Conservation (phyloP, 1,284 basidiomycete genomes). For the Sanguinoderma infundibulare region DNA sequence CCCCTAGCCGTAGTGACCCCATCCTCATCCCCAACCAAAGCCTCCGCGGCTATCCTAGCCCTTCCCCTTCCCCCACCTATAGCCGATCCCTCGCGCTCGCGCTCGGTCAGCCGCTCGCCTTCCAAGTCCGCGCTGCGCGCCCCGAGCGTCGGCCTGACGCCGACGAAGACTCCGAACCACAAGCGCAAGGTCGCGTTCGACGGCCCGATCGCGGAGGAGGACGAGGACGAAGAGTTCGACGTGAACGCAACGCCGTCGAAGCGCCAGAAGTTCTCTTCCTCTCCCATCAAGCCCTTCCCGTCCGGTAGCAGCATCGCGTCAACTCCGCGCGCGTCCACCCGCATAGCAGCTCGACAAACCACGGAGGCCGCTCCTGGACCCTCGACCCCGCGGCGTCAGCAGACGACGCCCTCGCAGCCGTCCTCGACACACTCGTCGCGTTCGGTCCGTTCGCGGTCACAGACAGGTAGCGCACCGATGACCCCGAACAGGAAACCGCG, state of each 20-base stretch:
- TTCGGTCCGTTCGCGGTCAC: constrained; percentile 4
- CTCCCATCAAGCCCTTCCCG: constrained; percentile 15
- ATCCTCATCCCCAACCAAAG: background rate
- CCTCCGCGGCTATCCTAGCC: background rate
- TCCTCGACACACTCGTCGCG: constrained; percentile 21
- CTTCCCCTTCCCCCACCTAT: constrained; percentile 2
- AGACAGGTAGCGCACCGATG: constrained; percentile 7
- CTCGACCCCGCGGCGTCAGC: constrained; percentile 27
- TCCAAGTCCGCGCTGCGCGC: constrained; percentile 30
- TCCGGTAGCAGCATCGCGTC: background rate
- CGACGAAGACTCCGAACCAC: constrained; percentile 32
- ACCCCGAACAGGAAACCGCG: constrained; percentile 8
- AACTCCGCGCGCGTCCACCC: constrained; percentile 18
- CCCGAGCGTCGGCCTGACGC: constrained; percentile 22
- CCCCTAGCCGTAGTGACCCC: background rate
- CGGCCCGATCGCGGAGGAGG: constrained; percentile 24
- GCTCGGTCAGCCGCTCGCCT: constrained; percentile 19
- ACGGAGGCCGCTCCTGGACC: constrained; percentile 15
- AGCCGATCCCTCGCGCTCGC: too few species aligned
- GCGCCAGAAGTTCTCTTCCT: constrained; percentile 26
- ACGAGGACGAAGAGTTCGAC: constrained; percentile 25
- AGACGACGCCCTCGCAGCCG: constrained; percentile 15
- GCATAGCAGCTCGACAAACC: too few species aligned
- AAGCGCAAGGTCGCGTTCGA: constrained; percentile 37
- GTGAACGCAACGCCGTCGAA: constrained; percentile 33